Conservation (phyloP, 768 basidiomycete genomes). For the Omphalotus guepiniiformis region DNA sequence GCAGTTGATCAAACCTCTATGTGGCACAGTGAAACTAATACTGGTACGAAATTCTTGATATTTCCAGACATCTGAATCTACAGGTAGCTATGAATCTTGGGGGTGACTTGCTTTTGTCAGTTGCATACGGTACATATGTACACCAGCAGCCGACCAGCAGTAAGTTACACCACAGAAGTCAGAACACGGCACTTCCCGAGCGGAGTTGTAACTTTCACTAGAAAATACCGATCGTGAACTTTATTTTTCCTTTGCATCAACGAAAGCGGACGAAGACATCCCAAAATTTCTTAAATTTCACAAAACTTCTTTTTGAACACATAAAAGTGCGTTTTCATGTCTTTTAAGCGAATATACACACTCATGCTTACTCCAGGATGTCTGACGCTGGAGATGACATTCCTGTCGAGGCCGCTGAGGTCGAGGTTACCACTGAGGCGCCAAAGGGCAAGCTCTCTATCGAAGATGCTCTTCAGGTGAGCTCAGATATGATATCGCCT, state of each 20-base stretch:
- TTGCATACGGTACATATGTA: too few relatives aligned
- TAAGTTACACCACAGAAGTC: too few relatives aligned
- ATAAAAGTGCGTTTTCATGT: slow-evolving; percentile 13
- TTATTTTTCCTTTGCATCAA: slow-evolving; percentile 86
- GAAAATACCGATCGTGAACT: too few relatives aligned
- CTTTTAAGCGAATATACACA: background rate
- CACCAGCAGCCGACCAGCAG: too few relatives aligned
- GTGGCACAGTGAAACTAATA: too few relatives aligned
- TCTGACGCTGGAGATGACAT: slow-evolving; percentile 99
- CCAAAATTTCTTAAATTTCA: slow-evolving; percentile 23
- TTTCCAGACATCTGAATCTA: too few relatives aligned
- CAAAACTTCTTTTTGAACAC: slow-evolving; percentile 14
- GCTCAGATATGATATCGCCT: slow-evolving; percentile 9
- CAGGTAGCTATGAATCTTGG: too few relatives aligned
- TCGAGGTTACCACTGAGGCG: slow-evolving; percentile 82
- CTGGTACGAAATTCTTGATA: too few relatives aligned
- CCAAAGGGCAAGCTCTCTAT: slow-evolving; percentile 95
- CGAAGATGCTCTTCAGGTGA: slow-evolving; percentile 89
- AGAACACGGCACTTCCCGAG: too few relatives aligned
- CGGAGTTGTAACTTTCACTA: too few relatives aligned
- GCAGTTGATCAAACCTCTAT: too few relatives aligned
- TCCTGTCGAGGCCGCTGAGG: slow-evolving; percentile 64
- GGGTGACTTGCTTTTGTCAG: too few relatives aligned
- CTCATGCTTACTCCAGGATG: slow-evolving; percentile 44
- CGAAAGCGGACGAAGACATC: slow-evolving; percentile 96